Base-by-base conservation (phyloP, 768 basidiomycete genomes). In the Boletus rubescentipes region DNA sequence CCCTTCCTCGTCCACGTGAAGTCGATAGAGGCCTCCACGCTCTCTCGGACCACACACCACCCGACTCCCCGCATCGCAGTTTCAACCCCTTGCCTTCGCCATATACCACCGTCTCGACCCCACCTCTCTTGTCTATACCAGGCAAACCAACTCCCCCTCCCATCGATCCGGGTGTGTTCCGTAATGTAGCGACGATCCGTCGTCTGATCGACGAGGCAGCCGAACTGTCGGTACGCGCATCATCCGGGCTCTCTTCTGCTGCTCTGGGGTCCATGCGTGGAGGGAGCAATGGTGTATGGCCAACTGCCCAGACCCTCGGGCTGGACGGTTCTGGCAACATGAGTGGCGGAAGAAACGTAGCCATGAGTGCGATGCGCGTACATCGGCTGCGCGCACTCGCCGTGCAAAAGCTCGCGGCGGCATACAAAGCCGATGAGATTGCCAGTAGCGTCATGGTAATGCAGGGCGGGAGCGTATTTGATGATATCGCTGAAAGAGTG, bases 381-480 rank as follows among this genome's bases (percentile, higher is more conserved):
- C 91, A 94, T 66, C 77, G 91, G 46, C 71, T 95, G 40, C 75
- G 93, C 32, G 86, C 83, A 0, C 78, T 93, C 29, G 92, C 93
- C 0, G 90, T 95, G 18, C 88, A 92, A 70, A 92, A 91, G 67
- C 75, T 94, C 37, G 90, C 92, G 1, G 81, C 85, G 21, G 93
- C 93, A 5, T 95, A 95, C 64, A 84, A 85, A 66, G 79, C 83
- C 11, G 93, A 95, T 66, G 93, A 95, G 68, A 91, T 95, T 62
- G 93, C 93, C 2, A 89, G 90, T 1, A 92, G 89, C 64, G 93
- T 95, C 26, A 91, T 94, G 86, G 85, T 95, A 31, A 95, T 95
- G 93, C 93, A 95, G 66, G 91, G 91, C 35, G 91, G 93, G 5
- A 92, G 86, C 57, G 89, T 93, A 3, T 90, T 95, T 63, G 93